Evolutionary conservation across 257 asterid genomes (phyloP).

Genomic region (Solanum etuberosum): DNA sequence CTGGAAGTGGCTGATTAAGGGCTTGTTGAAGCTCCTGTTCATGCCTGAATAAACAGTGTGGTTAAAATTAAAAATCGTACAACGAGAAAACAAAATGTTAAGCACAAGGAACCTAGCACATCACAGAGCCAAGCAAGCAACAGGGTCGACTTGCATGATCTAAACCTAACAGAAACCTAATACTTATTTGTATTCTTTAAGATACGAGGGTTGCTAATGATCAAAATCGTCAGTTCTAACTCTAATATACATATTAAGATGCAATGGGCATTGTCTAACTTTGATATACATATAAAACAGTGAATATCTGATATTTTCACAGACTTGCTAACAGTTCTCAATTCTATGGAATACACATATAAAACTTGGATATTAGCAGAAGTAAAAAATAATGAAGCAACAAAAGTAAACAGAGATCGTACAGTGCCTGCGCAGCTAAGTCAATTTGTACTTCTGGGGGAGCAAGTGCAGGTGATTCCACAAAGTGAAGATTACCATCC

Average conservation of each 20-base stretch:
- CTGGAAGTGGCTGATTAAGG: constrained; percentile 59
- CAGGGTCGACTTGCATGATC: background rate
- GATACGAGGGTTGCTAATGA: background rate
- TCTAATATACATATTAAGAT: background rate
- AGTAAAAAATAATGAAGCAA: background rate
- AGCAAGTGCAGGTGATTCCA: constrained; percentile 61
- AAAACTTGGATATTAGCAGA: background rate
- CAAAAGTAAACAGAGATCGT: background rate
- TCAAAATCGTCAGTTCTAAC: background rate
- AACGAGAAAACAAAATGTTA: background rate
- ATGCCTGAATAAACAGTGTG: background rate
- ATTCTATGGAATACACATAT: background rate
- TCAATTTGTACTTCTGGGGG: constrained; percentile 67
- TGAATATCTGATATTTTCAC: background rate
- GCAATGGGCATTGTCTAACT: background rate
- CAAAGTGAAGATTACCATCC: constrained; percentile 53
- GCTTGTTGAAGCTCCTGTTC: constrained; percentile 25
- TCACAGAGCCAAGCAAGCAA: background rate
- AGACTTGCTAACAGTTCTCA: background rate
- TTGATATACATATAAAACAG: background rate
- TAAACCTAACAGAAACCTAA: background rate
- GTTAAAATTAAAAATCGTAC: background rate
- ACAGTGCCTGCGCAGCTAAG: constrained; percentile 45
- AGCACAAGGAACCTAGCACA: background rate
- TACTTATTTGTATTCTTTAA: background rate